Evolutionary conservation across 2,329 filamentous ascomycete species (phyloP), one percentile per base, ranked within the genome.

Genomic region (Aphanoascus verrucosus): DNA sequence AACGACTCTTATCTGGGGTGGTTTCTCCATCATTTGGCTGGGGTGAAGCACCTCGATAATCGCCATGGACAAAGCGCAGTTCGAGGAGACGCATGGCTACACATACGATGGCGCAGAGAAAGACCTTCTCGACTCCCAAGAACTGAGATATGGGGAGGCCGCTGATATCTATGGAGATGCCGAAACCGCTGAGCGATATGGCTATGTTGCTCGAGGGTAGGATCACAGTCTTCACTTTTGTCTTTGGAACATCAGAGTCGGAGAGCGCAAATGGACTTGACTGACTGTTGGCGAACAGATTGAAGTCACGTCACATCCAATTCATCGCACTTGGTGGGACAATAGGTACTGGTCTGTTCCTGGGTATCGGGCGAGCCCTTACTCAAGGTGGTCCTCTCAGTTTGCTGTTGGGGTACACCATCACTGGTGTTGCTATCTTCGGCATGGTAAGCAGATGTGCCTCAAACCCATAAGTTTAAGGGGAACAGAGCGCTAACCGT

Each of bases 321-420:
- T 78, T 80, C 61, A 82, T 83, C 60, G 79, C 78, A 12, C 70
- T 82, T 12, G 77, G 78, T 52, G 78, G 78, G 54, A 78, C 77
- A 3, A 81, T 81, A 55, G 74, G 75, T 40, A 79, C 77, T 2
- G 77, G 77, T 56, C 65, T 79, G 0, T 80, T 81, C 63, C 68
- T 81, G 8, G 74, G 75, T 45, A 74, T 76, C 1, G 78, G 78
- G 38, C 68, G 72, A 55, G 74, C 76, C 1, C 74, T 81, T 32
- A 70, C 72, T 20, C 73, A 70, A 20, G 77, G 72, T 28, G 78
- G 58, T 28, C 55, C 56, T 20, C 52, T 57, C 31, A 58, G 55
- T 57, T 47, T 59, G 76, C 2, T 63, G 19, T 37, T 81, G 4
- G 77, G 74, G 7, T 80, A 78, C 56, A 63, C 73, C 2, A 73